These are phyloP conservation scores for Tetrapisispora pingtungensis DNA, from an alignment of 805 yeast genomes.

Conservation along the genomic window DNA sequence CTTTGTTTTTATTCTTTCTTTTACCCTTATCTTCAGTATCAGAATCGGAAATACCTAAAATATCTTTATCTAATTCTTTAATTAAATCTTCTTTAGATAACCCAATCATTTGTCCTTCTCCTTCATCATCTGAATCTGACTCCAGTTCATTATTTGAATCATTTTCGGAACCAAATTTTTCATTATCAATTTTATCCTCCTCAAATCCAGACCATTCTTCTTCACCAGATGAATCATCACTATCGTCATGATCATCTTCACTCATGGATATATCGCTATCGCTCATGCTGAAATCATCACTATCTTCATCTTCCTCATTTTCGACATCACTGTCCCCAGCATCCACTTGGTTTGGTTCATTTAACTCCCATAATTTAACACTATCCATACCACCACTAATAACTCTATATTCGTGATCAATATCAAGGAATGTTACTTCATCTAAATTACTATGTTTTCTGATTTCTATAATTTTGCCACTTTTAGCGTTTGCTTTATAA, in stretches of 20 bases:
- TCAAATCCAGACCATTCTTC: conserved; percentile 1
- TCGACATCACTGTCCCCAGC: background rate
- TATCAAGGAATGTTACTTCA: conserved; percentile 66
- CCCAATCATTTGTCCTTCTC: conserved; percentile 15
- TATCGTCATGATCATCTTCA: background rate
- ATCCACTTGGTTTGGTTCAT: conserved; percentile 3
- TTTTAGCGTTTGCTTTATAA: conserved; percentile 53
- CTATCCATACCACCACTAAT: conserved; percentile 78
- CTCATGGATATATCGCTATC: too few species aligned
- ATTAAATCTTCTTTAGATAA: conserved; percentile 25
- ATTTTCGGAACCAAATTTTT: too few species aligned
- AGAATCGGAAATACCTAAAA: conserved; percentile 9
- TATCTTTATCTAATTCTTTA: conserved; percentile 25
- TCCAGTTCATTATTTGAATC: too few species aligned
- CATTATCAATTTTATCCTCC: background rate
- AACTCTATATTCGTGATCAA: conserved; percentile 71
- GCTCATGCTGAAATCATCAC: background rate
- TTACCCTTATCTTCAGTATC: conserved; percentile 9
- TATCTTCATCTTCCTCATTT: background rate
- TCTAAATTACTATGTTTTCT: conserved; percentile 60
- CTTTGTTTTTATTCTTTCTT: conserved; percentile 15
- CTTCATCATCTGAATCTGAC: conserved; percentile 11
- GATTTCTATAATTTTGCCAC: conserved; percentile 53
- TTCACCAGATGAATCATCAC: background rate
- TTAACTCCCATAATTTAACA: conserved; percentile 68